Evolutionary conservation across 73 alveolate genomes (phyloP), one percentile per base, ranked within the genome.

Genomic region (Symbiodinium pilosum): DNA sequence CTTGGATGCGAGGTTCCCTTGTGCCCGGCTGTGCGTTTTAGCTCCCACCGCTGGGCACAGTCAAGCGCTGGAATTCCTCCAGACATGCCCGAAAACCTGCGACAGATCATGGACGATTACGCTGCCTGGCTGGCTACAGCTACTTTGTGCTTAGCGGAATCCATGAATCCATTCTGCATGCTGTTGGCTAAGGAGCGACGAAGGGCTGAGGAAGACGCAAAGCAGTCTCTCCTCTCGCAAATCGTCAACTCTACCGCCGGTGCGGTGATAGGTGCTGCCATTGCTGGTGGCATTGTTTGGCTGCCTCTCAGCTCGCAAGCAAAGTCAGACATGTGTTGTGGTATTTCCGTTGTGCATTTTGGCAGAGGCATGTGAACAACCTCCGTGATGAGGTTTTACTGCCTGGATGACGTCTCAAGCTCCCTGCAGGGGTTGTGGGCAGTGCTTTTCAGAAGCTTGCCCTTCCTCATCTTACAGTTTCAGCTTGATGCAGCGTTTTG

Each of bases 341-440:
- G 73, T 54, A 5, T 30, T 30, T 16, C 2, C 26, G 73, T 2
- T 24, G 28, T 0, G 34, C 34, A n/a, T n/a, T 54, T 54, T 54
- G 24, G 32, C 24, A n/a, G n/a, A 21, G n/a, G 73, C 34, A 24
- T 54, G 1, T 54, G 26, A 40, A 28, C 20, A 4, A 34, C 18
- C 44, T 71, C 42, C 28, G 43, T 30, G 42, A 14, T 75, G 21
- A 87, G 94, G 94, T 68, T 89, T 41, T 68, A 89, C 44, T 89
- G 95, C 44, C 87, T 41, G 18, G 95, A 89, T 64, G 95, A 89
- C 28, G 95, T 89, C 36, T 54, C 86, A 39, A 89, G 95, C 87
- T 28, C 87, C 32, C 38, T 43, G 87, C 73, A 84, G 26, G 95
- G 75, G n/a, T 83, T 89, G 34, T 89, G 95, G 95, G 95, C 87